Percentiles rank a stretch among this genome's conserved stretches.
phyloP scores from a whole-genome alignment of 176 grass and related monocot genomes.

The Aegilops umbellulata region DNA sequence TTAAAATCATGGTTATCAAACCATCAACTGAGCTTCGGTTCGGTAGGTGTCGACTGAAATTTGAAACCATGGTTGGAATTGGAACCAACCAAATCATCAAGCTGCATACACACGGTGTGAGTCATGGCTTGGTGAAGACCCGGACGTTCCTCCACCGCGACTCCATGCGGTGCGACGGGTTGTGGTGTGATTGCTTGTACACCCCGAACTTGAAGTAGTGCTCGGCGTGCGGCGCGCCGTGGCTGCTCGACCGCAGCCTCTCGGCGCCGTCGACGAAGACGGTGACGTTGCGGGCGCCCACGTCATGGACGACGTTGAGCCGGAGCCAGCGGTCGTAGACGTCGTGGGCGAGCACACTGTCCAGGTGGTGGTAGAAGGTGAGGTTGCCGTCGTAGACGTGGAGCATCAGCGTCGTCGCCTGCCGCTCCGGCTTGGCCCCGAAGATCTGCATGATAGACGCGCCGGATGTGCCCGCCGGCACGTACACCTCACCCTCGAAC shows the following conservation, averaged over 20 bases:
- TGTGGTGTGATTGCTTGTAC: slow-evolving; percentile 19
- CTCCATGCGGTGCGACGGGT: not conserved
- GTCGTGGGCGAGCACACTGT: not conserved
- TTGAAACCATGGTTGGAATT: not conserved
- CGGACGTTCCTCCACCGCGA: slow-evolving; percentile 4
- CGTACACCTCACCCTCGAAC: slow-evolving; percentile 43
- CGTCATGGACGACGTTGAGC: slow-evolving; percentile 32
- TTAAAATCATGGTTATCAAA: not conserved
- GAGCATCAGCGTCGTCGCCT: slow-evolving; percentile 48
- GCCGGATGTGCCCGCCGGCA: slow-evolving; percentile 30
- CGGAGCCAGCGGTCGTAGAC: slow-evolving; percentile 29
- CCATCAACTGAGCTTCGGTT: not conserved
- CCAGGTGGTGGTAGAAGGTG: slow-evolving; percentile 18
- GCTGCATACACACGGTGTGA: not conserved
- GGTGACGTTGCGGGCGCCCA: not conserved
- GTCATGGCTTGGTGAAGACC: slow-evolving; percentile 3
- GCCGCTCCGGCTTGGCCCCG: not conserved
- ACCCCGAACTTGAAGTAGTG: slow-evolving; percentile 42
- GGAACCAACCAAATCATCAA: not conserved
- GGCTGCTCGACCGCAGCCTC: not conserved
- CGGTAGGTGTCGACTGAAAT: not conserved
- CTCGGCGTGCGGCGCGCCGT: not conserved
- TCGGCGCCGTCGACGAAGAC: not conserved
- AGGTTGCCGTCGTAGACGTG: slow-evolving; percentile 28
- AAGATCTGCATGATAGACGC: slow-evolving; percentile 50